A percentile compares a stretch with the other conserved stretches of the same genome.
phyloP scores from a whole-genome alignment of 1,284 basidiomycete genomes.

The Schizopora paradoxa region DNA sequence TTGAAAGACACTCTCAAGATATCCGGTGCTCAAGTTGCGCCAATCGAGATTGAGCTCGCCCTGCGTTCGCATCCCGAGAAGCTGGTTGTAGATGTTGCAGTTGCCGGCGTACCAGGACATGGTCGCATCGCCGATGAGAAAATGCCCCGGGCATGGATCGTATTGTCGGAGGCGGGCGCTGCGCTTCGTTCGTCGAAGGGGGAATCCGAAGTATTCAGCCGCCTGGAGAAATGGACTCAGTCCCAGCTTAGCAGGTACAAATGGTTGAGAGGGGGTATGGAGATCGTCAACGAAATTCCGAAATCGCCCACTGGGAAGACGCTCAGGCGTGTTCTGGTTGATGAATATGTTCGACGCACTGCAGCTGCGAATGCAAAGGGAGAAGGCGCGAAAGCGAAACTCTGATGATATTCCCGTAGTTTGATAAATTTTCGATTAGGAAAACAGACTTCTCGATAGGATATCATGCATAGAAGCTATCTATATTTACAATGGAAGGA shows the following conservation, averaged over 20 bases:
- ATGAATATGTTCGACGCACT: constrained; percentile 57
- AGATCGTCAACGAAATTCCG: constrained; percentile 61
- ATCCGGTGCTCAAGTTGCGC: constrained; percentile 25
- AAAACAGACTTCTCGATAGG: no score
- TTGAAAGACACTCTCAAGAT: constrained; percentile 22
- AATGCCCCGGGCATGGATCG: constrained; percentile 69
- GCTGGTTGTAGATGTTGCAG: constrained; percentile 21
- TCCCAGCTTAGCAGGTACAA: constrained; percentile 64
- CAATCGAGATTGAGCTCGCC: constrained; percentile 23
- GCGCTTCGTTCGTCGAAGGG: no score
- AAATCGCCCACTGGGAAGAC: constrained; percentile 69
- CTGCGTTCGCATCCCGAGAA: constrained; percentile 21
- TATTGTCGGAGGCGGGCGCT: constrained; percentile 50
- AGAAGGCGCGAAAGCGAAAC: constrained; percentile 28
- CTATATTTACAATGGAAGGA: no score
- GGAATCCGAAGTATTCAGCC: constrained; percentile 34
- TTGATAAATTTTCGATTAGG: no score
- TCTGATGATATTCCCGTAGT: constrained; percentile 25
- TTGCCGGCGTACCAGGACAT: constrained; percentile 21
- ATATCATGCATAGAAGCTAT: no score
- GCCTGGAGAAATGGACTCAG: constrained; percentile 54
- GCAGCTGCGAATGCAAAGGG: constrained; percentile 19
- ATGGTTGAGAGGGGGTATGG: constrained; percentile 64
- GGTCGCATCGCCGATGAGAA: constrained; percentile 28
- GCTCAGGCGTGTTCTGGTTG: constrained; percentile 51